These are phyloP conservation scores for Suhomyces sp. DNA, from an alignment of 805 yeast genomes.

Conservation along the genomic window DNA sequence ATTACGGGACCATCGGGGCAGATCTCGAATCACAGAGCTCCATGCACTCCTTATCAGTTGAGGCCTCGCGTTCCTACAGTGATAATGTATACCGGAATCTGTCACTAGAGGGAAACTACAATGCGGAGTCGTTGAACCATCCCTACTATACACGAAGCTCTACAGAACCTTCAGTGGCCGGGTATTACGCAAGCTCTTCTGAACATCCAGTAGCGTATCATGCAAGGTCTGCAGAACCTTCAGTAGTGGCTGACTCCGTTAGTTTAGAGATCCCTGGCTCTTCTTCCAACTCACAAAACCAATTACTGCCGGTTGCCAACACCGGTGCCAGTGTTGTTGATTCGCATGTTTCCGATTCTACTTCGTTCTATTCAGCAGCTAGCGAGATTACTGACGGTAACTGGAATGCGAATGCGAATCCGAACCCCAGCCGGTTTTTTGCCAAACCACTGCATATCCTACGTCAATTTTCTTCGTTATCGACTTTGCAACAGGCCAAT, in stretches of 20 bases:
- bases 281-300: background rate
- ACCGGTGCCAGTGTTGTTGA: background rate
- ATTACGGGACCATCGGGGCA: conserved; percentile 22
- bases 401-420: background rate
- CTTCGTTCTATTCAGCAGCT: conserved; percentile 15
- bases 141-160: background rate
- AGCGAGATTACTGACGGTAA: conserved; percentile 2
- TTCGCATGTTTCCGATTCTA: conserved; percentile 1
- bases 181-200: background rate
- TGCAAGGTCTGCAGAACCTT: background rate
- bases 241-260: background rate
- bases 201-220: background rate
- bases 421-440: conserved; percentile 11
- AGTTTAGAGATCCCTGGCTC: background rate
- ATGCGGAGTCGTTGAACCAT: background rate
- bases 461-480: conserved; percentile 13
- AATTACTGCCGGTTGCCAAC: background rate
- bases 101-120: background rate
- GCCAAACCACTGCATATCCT: conserved; percentile 26
- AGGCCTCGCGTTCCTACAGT: background rate
- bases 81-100: background rate
- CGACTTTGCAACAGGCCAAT: background rate
- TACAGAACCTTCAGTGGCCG: background rate
- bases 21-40: conserved; percentile 8
- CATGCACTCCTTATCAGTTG: background rate